Evolutionary conservation across 176 grass and related monocot species (phyloP), one percentile per base, ranked within the genome.

Genomic region (Phoenix roebelenii): DNA sequence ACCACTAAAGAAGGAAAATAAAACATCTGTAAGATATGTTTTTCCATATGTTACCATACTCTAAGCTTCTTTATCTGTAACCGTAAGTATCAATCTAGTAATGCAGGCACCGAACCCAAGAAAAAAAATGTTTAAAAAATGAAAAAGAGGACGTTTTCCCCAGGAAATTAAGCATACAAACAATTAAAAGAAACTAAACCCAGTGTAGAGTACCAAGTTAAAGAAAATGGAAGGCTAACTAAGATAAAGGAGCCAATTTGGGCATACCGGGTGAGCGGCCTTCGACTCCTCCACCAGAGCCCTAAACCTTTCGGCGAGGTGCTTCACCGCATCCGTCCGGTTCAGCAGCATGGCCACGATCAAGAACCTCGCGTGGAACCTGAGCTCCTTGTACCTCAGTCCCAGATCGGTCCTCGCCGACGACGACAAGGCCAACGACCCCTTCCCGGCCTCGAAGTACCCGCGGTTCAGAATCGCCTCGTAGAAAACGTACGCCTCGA

Each of bases 401-500:
- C 73, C 75, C 25, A 85, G 84, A 69, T 74, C 76, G 14, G 62
- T 1, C 20, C 48, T 32, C 61, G 73, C 72, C 76, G 60, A 68
- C 56, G 66, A 44, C 10, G 35, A 44, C 35, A 9, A 44, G 9
- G 5, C 55, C 44, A 22, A 61, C 16, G 61, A 64, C 24, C 9
- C 76, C 26, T 26, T 5, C 22, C 15, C 80, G 15, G 82, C 76
- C 49, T 83, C 69, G 53, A 98, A 98, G 66, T 98, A 98, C 0
- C 94, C 88, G 3, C 94, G 70, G 58, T 83, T 88, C 67, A 93
- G 75, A 61, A 98, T 93, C 48, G 94, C 94, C 94, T 98, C 94
- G 67, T 98, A 98, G 73, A 98, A 98, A 10, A 98, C 94, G 60
- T 98, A 98, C 0, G 94, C 94, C 24, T 85, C 94, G 63, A 98